Percentiles rank a stretch among this genome's conserved stretches.
Conservation (phyloP, 1,139 yeast genomes). For the Debaryomyces psychrophilus region DNA sequence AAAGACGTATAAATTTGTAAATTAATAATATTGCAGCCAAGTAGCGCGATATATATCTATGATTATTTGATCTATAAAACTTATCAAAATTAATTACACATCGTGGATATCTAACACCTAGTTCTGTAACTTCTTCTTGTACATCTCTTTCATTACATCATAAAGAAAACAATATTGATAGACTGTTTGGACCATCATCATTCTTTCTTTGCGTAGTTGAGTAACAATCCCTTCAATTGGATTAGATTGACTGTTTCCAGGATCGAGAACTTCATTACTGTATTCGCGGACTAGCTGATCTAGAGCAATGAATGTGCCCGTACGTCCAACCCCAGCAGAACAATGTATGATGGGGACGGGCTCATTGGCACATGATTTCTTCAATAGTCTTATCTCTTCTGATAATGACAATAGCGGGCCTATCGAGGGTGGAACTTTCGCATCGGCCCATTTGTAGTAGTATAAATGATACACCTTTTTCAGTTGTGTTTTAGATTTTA, state of each 20-base stretch:
- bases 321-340: constrained; percentile 84
- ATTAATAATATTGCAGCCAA: constrained; percentile 2
- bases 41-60: neutral
- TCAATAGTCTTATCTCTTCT: constrained; percentile 23
- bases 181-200: constrained; percentile 70
- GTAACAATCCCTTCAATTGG: constrained; percentile 40
- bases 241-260: constrained; percentile 19
- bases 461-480: constrained; percentile 55
- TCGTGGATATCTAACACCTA: neutral
- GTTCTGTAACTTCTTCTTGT: neutral
- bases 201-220: constrained; percentile 54
- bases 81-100: constrained; percentile 6
- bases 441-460: constrained; percentile 62
- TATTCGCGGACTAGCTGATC: constrained; percentile 45
- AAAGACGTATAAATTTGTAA: neutral
- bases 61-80: neutral
- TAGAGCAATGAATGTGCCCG: constrained; percentile 75
- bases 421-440: constrained; percentile 48
- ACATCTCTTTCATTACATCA: constrained; percentile 20
- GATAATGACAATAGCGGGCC: constrained; percentile 41
- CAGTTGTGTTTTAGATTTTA: constrained; percentile 23
- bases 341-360: constrained; percentile 63
- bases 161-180: constrained; percentile 58
- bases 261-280: neutral
- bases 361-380: constrained; percentile 12